These are phyloP conservation scores for Marasmius fiardii DNA, from an alignment of 1,284 basidiomycete species.

Conservation along the genomic window DNA sequence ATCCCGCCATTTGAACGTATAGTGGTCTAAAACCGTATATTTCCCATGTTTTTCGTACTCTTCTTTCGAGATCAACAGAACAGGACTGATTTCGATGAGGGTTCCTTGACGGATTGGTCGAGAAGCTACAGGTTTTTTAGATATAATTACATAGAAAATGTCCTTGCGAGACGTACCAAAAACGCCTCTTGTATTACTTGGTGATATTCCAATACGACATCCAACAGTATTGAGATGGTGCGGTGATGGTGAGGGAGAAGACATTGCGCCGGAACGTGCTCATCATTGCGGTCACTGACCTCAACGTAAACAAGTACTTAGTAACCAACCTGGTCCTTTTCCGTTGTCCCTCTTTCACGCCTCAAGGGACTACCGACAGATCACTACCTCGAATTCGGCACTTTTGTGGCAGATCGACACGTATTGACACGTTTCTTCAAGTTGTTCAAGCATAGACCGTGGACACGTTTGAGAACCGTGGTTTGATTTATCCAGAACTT, in stretches of 20 bases:
- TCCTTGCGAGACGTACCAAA: constrained; percentile 45
- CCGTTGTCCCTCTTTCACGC: too few relatives aligned
- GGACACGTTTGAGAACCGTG: too few relatives aligned
- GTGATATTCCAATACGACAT: constrained; percentile 31
- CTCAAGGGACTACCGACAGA: too few relatives aligned
- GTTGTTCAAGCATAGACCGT: neutral
- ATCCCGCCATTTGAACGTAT: constrained; percentile 82
- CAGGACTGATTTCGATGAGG: constrained; percentile 81
- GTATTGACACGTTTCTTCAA: neutral
- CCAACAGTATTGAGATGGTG: constrained; percentile 29
- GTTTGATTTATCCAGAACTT: too few relatives aligned
- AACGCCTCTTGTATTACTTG: constrained; percentile 60
- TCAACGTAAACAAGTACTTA: too few relatives aligned
- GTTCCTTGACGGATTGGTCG: constrained; percentile 58
- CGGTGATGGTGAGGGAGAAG: constrained; percentile 12
- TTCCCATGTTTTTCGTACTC: constrained; percentile 72
- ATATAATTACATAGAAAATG: neutral
- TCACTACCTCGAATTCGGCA: too few relatives aligned
- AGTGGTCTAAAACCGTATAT: constrained; percentile 78
- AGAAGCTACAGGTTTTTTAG: constrained; percentile 40
- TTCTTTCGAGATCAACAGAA: constrained; percentile 70
- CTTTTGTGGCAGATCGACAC: too few relatives aligned
- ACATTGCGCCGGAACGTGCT: constrained; percentile 5
- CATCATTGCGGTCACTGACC: neutral
- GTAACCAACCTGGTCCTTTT: too few relatives aligned